Conservation (phyloP, 805 yeast species). For the Candida incommunis region DNA sequence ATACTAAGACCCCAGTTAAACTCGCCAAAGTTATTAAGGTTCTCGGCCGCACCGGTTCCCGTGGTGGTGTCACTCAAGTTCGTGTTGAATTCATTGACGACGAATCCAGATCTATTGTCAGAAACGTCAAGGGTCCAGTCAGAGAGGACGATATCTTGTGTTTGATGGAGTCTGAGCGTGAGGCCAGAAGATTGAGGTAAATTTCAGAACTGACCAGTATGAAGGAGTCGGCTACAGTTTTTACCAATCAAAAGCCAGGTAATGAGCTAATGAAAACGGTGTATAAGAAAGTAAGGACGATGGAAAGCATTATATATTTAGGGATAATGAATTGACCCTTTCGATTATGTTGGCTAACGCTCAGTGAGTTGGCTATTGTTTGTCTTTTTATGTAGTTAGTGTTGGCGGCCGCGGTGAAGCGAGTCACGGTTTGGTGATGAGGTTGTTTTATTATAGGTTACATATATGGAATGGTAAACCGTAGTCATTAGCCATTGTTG, state of each 20-base stretch:
- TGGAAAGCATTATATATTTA: constrained; percentile 3
- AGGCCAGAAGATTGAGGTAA: constrained; percentile 52
- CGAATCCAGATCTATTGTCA: constrained; percentile 87
- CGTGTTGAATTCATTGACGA: constrained; percentile 95
- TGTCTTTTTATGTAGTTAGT: no score
- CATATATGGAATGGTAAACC: no score
- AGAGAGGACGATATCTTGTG: constrained; percentile 97
- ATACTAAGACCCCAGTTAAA: constrained; percentile 65
- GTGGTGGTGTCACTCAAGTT: constrained; percentile 99
- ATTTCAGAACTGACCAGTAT: no score
- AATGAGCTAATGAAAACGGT: not conserved
- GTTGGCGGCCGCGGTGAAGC: no score
- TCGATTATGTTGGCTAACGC: no score
- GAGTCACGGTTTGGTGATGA: no score
- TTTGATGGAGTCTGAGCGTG: constrained; percentile 99
- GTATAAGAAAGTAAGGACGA: no score
- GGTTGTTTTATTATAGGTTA: no score
- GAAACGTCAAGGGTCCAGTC: constrained; percentile 97
- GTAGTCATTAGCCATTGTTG: no score
- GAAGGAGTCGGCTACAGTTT: no score
- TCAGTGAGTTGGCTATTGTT: no score
- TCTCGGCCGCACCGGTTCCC: constrained; percentile 99
- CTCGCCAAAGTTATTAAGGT: constrained; percentile 99
- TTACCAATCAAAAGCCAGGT: not conserved
- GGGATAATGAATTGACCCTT: constrained; percentile 2